Evolutionary conservation across 2,329 filamentous ascomycete genomes (phyloP).

Genomic region (Chaetomium sp.): DNA sequence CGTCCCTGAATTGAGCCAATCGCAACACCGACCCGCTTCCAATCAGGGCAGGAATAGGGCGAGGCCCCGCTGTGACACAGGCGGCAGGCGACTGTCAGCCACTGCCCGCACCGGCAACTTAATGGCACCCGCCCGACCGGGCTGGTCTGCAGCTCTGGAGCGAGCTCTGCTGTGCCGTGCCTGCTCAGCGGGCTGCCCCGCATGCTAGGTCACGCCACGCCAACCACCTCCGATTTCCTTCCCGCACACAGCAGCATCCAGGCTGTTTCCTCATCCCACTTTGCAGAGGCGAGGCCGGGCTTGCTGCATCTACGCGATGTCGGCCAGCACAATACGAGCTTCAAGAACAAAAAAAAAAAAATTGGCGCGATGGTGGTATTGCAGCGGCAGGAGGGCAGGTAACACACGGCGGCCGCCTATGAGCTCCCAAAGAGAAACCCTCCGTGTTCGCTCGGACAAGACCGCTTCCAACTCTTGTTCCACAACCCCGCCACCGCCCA

Average conservation of each 20-base stretch:
- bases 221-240: neutral
- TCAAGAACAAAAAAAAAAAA: neutral
- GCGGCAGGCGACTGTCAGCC: constrained; percentile 4
- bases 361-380: constrained; percentile 10
- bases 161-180: too few relatives aligned
- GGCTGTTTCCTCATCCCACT: neutral
- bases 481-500: neutral
- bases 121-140: too few relatives aligned
- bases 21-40: neutral
- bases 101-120: too few relatives aligned
- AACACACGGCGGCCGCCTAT: constrained; percentile 14
- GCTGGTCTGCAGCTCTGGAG: too few relatives aligned
- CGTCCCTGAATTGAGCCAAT: constrained; percentile 9
- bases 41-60: constrained; percentile 14
- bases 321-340: constrained; percentile 18
- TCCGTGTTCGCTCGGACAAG: constrained; percentile 3
- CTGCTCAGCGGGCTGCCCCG: neutral
- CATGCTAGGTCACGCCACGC: neutral
- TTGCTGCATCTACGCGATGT: neutral
- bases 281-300: constrained; percentile 6
- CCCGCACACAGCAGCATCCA: neutral
- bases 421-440: neutral
- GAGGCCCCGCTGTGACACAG: neutral
- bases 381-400: constrained; percentile 5
- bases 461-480: neutral